Percentiles rank a stretch among this genome's conserved stretches.
Conservation (phyloP, 1,139 yeast species). For the Magnusiomyces suaveolens region DNA sequence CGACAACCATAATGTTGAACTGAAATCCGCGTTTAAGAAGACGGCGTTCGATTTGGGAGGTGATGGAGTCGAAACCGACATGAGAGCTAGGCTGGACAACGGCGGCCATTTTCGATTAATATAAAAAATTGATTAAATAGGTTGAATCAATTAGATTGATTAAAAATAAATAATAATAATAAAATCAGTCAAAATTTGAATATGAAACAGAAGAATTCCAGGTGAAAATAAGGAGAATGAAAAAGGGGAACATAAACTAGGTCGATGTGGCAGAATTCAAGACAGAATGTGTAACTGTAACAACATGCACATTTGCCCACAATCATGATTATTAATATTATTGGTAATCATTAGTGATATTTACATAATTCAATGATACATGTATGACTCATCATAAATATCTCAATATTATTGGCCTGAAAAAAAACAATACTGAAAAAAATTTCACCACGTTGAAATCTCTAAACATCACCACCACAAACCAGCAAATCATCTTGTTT, state of each 20-base stretch:
- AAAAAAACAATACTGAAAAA: too few species aligned
- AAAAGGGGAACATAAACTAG: neutral
- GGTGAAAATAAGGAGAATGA: neutral
- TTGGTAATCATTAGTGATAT: too few species aligned
- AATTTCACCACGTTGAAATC: neutral
- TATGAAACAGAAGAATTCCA: neutral
- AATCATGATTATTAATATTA: neutral
- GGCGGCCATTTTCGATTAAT: constrained; percentile 8
- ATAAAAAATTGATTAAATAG: neutral
- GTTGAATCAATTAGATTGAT: neutral
- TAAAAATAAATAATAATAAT: too few species aligned
- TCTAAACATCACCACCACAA: neutral
- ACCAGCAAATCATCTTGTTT: too few species aligned
- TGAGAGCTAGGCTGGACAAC: constrained; percentile 31
- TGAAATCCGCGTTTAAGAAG: constrained; percentile 88
- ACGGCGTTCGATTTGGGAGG: constrained; percentile 89
- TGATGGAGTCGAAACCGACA: constrained; percentile 95
- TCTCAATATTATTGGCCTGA: too few species aligned
- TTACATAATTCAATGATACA: too few species aligned
- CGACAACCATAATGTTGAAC: constrained; percentile 89
- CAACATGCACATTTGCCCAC: neutral
- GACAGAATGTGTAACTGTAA: neutral
- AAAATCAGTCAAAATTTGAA: too few species aligned
- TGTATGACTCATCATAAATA: too few species aligned
- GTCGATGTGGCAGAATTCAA: neutral